These are phyloP conservation scores for Plasmodium blacklocki DNA, from an alignment of 169 alveolate genomes.

Conservation along the genomic window DNA sequence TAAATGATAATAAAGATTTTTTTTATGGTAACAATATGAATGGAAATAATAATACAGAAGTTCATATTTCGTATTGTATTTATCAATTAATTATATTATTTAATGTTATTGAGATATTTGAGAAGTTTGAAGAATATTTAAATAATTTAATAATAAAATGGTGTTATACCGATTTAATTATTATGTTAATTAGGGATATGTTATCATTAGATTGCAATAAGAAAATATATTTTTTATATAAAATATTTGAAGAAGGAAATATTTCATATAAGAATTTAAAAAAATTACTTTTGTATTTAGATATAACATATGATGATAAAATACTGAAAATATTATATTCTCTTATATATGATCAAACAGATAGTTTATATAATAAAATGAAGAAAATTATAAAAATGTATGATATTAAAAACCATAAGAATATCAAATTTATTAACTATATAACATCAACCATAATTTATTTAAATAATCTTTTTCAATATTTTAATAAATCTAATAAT, in stretches of 20 bases:
- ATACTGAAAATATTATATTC: conserved; percentile 27
- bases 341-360: not conserved
- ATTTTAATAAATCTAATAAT: conserved; percentile 38
- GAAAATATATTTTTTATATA: conserved; percentile 9
- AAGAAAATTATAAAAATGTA: conserved; percentile 48
- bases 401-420: conserved; percentile 15
- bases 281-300: conserved; percentile 20
- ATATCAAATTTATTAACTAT: conserved; percentile 23
- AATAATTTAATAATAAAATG: conserved; percentile 29
- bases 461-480: conserved; percentile 30
- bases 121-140: conserved; percentile 20
- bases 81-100: conserved; percentile 41
- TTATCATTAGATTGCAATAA: conserved; percentile 10
- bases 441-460: conserved; percentile 25
- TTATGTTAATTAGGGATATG: conserved; percentile 27
- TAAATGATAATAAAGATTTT: not conserved
- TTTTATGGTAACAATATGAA: not conserved
- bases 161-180: conserved; percentile 28
- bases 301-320: conserved; percentile 25
- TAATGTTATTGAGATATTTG: conserved; percentile 32
- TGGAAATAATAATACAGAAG: not conserved
- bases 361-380: conserved; percentile 12
- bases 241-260: conserved; percentile 8
- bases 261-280: conserved; percentile 29
- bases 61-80: conserved; percentile 37